phyloP scores from a whole-genome alignment of 352 stramenopile genomes.

The Pythium aphanidermatum region DNA sequence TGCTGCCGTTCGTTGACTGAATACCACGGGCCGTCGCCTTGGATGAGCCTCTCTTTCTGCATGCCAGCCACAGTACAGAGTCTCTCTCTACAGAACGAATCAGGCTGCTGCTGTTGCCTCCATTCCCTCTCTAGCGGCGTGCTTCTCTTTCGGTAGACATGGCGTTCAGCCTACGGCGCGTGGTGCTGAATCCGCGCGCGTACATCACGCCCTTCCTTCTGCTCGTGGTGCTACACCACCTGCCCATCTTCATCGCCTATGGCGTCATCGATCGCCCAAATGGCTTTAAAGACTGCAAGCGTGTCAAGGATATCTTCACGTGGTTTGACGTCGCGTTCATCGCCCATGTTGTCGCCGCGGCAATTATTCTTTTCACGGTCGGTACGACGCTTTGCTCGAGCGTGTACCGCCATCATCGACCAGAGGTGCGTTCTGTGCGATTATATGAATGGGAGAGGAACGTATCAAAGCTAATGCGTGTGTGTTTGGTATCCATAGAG shows the following conservation, averaged over 20 bases:
- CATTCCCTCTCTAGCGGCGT: too few species aligned
- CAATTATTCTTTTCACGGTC: constrained; percentile 32
- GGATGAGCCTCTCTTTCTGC: too few species aligned
- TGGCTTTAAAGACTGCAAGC: constrained; percentile 33
- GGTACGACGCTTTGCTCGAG: constrained; percentile 41
- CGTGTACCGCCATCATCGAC: constrained; percentile 47
- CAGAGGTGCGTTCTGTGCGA: constrained; percentile 30
- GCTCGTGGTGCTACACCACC: constrained; percentile 52
- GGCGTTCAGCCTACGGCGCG: constrained; percentile 41
- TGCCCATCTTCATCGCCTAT: constrained; percentile 61
- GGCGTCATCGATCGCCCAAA: constrained; percentile 28
- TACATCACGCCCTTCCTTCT: constrained; percentile 59
- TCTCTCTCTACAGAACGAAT: too few species aligned
- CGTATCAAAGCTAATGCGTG: not conserved
- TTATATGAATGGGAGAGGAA: not conserved
- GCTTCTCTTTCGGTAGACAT: too few species aligned
- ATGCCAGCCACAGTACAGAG: too few species aligned
- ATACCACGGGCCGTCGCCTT: too few species aligned
- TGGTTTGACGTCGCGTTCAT: constrained; percentile 53
- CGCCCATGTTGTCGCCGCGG: constrained; percentile 34
- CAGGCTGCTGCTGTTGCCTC: too few species aligned
- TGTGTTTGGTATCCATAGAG: constrained; percentile 24
- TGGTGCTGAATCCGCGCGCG: constrained; percentile 74
- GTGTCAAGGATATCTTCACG: constrained; percentile 43
- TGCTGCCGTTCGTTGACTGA: too few species aligned